Conservation (phyloP, 176 grass and related monocot genomes). For the Miscanthus lutarioriparius region DNA sequence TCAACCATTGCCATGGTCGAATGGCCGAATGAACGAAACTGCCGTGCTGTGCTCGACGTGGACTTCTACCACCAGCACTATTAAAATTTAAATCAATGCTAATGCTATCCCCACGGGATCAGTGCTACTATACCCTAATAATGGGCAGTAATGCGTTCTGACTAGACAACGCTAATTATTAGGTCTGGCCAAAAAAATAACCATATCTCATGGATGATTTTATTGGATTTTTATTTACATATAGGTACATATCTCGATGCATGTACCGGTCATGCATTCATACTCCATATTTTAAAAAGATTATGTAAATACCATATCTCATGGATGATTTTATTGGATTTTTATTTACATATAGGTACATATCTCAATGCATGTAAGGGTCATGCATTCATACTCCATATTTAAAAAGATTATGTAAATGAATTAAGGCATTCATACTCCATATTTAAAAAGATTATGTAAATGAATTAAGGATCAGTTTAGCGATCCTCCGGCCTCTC, state of each 20-base stretch:
- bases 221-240: neutral
- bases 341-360: neutral
- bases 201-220: neutral
- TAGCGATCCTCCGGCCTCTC: neutral
- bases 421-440: neutral
- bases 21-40: neutral
- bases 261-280: neutral
- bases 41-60: conserved; percentile 11
- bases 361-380: neutral
- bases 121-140: neutral
- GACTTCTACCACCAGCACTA: neutral
- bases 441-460: neutral
- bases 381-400: too few relatives aligned
- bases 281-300: too few relatives aligned
- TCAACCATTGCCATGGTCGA: neutral
- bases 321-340: neutral
- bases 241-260: neutral
- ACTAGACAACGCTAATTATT: neutral
- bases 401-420: too few relatives aligned
- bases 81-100: neutral
- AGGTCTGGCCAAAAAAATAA: too few relatives aligned
- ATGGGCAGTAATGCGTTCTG: neutral
- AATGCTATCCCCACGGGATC: neutral
- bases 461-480: neutral
- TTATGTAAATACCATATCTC: too few relatives aligned